Evolutionary conservation across 306 rosid genomes (phyloP), one percentile per base, ranked within the genome.

Genomic region (Rosa chinensis): DNA sequence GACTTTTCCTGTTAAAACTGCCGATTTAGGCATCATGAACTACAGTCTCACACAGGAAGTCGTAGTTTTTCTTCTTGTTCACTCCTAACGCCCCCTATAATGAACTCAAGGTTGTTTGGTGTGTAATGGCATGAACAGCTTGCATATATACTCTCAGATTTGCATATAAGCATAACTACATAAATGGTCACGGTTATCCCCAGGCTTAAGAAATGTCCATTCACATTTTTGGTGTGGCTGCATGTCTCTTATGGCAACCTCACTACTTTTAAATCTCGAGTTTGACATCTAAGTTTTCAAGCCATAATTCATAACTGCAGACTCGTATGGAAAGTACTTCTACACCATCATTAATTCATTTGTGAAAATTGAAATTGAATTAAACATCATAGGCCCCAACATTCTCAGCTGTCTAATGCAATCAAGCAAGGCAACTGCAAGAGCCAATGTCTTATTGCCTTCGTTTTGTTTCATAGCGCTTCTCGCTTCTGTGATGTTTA

Each of bases 81-180:
- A 16, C 28, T 25, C 28, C 1, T n/a, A 42, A 6, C 5, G 64
- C 16, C 6, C n/a, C 23, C 45, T 39, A 18, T 6, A 66, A 52
- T 18, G 18, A 58, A 62, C 43, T 59, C 20, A 75, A 69, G 73
- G 75, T 18, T 37, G 74, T 77, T 72, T 44, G 67, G 82, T 43
- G 70, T 71, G 74, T 73, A 61, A 80, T 59, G 79, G 75, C 85
- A 78, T 77, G 79, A 50, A 45, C 35, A 74, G 35, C 84, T 53
- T 80, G 81, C 67, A 35, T 9, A 11, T 35, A 21, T 5, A 35
- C 42, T 11, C 21, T 69, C 40, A 17, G 32, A 43, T 79, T 56
- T 14, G 62, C 47, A 18, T 12, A 71, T 53, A 21, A 56, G 25
- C 40, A 13, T 69, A 20, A 48, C 32, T 9, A 10, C 32, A 47